Evolutionary conservation across 139 green algal genomes (phyloP).

Genomic region (Chlorella vulgaris): DNA sequence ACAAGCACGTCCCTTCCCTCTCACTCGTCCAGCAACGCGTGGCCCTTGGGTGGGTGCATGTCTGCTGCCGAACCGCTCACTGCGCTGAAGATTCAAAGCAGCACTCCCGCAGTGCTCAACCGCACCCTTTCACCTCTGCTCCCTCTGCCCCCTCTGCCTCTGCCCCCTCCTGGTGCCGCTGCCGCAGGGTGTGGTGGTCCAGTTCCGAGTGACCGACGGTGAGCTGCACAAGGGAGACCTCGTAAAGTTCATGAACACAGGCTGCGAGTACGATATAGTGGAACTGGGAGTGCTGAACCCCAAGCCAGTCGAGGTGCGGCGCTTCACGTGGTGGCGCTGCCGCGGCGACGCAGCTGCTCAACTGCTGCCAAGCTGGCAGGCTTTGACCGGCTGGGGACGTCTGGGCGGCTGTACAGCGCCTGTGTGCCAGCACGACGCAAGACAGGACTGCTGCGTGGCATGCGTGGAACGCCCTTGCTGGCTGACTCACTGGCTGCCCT

Average conservation of each 20-base stretch:
- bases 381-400: too few species aligned
- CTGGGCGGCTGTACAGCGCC: too few species aligned
- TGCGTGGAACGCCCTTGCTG: too few species aligned
- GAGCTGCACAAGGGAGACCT: slow-evolving; percentile 76
- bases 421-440: too few species aligned
- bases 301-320: slow-evolving; percentile 69
- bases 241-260: slow-evolving; percentile 91
- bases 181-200: slow-evolving; percentile 74
- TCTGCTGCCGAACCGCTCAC: too few species aligned
- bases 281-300: slow-evolving; percentile 93
- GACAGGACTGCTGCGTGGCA: too few species aligned
- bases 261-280: slow-evolving; percentile 88
- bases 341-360: background rate
- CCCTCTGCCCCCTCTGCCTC: background rate
- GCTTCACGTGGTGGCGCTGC: too few species aligned
- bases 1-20: background rate
- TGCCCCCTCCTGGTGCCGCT: too few species aligned
- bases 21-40: background rate
- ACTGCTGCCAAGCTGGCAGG: background rate
- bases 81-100: background rate
- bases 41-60: too few species aligned
- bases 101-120: too few species aligned
- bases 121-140: background rate
- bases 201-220: slow-evolving; percentile 91
- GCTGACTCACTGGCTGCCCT: too few species aligned